These are phyloP conservation scores for Cephalotrichum gorgonifer DNA, from an alignment of 2,329 filamentous ascomycete species.

Conservation along the genomic window DNA sequence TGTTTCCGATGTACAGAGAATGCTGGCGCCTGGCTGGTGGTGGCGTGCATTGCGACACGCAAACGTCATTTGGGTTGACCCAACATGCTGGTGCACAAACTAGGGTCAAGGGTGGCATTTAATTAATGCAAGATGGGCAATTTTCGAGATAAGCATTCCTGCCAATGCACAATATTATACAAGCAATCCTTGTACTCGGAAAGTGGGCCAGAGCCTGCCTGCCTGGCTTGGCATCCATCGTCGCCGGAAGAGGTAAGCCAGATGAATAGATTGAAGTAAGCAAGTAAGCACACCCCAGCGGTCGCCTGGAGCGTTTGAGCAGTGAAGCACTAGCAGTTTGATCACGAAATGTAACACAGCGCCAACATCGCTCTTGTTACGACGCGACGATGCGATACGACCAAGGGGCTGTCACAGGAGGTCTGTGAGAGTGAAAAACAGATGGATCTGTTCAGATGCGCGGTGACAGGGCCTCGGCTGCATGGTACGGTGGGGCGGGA, in stretches of 20 bases:
- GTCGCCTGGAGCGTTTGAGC: neutral
- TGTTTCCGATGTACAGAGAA: too few relatives aligned
- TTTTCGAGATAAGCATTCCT: neutral
- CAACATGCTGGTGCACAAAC: neutral
- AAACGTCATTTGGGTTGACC: neutral
- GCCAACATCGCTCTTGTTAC: neutral
- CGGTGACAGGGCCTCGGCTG: slow-evolving; percentile 1
- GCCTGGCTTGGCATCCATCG: too few relatives aligned
- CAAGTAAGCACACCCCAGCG: too few relatives aligned
- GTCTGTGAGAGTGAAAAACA: neutral
- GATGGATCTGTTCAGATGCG: neutral
- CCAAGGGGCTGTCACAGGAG: neutral
- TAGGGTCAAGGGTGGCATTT: neutral
- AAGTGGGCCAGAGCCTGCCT: too few relatives aligned
- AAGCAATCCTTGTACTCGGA: too few relatives aligned
- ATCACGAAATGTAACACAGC: neutral
- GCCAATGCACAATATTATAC: too few relatives aligned
- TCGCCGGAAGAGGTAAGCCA: too few relatives aligned
- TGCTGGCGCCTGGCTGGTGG: neutral
- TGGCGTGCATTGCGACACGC: neutral
- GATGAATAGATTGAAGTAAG: too few relatives aligned
- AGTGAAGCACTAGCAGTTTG: neutral
- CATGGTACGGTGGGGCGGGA: neutral
- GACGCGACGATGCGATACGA: neutral
- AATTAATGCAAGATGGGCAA: neutral